These are phyloP conservation scores for Fusarium guadeloupense DNA, from an alignment of 2,329 filamentous ascomycete genomes.

Conservation along the genomic window DNA sequence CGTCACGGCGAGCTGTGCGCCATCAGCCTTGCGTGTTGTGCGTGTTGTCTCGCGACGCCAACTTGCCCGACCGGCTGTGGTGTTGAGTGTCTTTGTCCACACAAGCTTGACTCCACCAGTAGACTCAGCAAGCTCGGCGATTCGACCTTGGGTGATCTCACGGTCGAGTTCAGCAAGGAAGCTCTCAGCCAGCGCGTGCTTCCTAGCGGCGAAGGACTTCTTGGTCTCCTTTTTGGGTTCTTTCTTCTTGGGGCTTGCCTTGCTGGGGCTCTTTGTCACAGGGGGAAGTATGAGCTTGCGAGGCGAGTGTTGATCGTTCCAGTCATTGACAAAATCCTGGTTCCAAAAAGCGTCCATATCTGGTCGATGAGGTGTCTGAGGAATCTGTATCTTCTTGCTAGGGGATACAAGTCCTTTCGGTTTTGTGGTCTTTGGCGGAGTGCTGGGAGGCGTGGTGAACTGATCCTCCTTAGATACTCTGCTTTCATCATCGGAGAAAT, in stretches of 20 bases:
- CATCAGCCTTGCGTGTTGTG: slow-evolving; percentile 43
- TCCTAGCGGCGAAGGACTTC: slow-evolving; percentile 69
- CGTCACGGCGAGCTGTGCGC: slow-evolving; percentile 41
- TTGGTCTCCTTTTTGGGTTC: slow-evolving; percentile 54
- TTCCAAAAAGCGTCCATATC: slow-evolving; percentile 69
- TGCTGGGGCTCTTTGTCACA: slow-evolving; percentile 40
- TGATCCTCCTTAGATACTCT: slow-evolving; percentile 7
- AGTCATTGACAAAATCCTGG: slow-evolving; percentile 66
- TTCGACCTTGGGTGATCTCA: slow-evolving; percentile 67
- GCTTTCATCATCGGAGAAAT: slow-evolving; percentile 38
- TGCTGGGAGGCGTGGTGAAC: slow-evolving; percentile 37
- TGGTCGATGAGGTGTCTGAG: slow-evolving; percentile 62
- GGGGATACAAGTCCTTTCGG: slow-evolving; percentile 43
- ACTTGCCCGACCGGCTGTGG: slow-evolving; percentile 79
- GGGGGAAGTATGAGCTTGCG: slow-evolving; percentile 51
- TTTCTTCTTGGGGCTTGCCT: slow-evolving; percentile 51
- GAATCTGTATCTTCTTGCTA: slow-evolving; percentile 53
- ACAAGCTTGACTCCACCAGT: slow-evolving; percentile 77
- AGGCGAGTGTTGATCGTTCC: slow-evolving; percentile 70
- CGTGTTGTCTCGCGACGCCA: slow-evolving; percentile 71
- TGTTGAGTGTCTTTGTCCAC: slow-evolving; percentile 83
- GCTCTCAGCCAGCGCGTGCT: slow-evolving; percentile 67
- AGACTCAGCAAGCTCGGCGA: slow-evolving; percentile 64
- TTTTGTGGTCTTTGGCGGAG: slow-evolving; percentile 26
- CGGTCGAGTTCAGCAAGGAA: slow-evolving; percentile 77